Evolutionary conservation across 768 basidiomycete species (phyloP), one percentile per base, ranked within the genome.

Genomic region (Naematelia aurantialba): DNA sequence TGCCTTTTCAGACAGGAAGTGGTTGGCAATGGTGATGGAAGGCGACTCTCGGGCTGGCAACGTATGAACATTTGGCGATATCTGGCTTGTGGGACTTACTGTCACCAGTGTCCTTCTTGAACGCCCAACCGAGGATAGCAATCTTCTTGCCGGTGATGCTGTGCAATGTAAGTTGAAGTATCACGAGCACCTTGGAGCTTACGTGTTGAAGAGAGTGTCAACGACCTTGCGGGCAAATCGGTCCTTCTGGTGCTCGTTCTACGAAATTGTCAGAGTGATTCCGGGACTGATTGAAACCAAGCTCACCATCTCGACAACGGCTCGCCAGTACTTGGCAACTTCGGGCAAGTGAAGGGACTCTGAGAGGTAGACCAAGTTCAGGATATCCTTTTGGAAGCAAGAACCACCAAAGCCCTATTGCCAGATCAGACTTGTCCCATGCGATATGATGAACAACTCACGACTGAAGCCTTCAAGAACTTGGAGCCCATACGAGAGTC

Each of bases 341-440:
- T 97, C 91, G 39, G 93, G 92, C 55, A 99, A 83, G 79, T 98
- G 91, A 56, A 91, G 80, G 63, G 88, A 91, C 80, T 98, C 93
- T 74, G 86, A 88, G 45, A 99, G 85, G 81, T 99, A 99, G 46
- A 98, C 96, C 62, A 99, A 82, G 81, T 99, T 99, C 73, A 99
- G 85, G 78, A 98, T 98, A 75, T 99, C 94, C 58, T 99, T 98
- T 81, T 98, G 94, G 89, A 99, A 99, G 81, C 94, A 99, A 12
- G 88, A 90, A 34, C 96, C 96, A 61, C 96, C 94, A 70, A 99
- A 99, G 21, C 96, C 94, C 69, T 69, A 39, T 2, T 17, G 34
- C 17, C 17, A n/a, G 31, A n/a, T 19, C 26, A 25, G 49, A 19
- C 27, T 5, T 17, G 10, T 11, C 46, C 19, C 52, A 29, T 4